Conservation (phyloP, 2,329 filamentous ascomycete genomes). For the Aspergillus sp. region DNA sequence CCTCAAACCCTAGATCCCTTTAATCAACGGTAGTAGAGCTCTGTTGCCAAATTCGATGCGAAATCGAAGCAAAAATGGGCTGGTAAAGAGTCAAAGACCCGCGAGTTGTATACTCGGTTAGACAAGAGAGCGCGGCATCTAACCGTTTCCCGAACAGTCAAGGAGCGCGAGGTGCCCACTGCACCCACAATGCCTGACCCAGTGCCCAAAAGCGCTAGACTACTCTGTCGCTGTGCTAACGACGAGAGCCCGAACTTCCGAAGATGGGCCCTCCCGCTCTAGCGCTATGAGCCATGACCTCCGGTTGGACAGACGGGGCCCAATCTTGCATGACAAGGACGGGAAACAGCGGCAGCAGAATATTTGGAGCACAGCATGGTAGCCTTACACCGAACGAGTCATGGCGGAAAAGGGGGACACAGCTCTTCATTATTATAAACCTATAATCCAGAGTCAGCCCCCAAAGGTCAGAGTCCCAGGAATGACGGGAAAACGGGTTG, state of each 20-base stretch:
- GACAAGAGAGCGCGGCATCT: not conserved
- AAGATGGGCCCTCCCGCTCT: conserved; percentile 12
- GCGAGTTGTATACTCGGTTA: no score
- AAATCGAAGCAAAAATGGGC: no score
- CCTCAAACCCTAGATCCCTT: not conserved
- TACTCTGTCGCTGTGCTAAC: not conserved
- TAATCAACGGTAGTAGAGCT: not conserved
- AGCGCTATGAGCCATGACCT: conserved; percentile 13
- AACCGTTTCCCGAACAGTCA: not conserved
- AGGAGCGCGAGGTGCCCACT: not conserved
- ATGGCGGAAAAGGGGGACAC: not conserved
- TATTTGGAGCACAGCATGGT: not conserved
- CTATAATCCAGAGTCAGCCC: not conserved
- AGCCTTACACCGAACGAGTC: not conserved
- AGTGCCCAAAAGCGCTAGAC: not conserved
- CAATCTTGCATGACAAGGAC: conserved; percentile 13
- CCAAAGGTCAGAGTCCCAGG: not conserved
- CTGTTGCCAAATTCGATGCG: not conserved
- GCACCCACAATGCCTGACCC: not conserved
- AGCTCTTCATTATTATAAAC: not conserved
- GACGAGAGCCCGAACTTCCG: conserved; percentile 14
- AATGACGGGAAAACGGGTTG: not conserved
- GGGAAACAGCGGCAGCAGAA: not conserved
- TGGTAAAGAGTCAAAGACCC: no score
- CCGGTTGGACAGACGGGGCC: conserved; percentile 13